Base-by-base conservation (phyloP, 2,329 filamentous ascomycete species). In the Calonectria leucothoes region DNA sequence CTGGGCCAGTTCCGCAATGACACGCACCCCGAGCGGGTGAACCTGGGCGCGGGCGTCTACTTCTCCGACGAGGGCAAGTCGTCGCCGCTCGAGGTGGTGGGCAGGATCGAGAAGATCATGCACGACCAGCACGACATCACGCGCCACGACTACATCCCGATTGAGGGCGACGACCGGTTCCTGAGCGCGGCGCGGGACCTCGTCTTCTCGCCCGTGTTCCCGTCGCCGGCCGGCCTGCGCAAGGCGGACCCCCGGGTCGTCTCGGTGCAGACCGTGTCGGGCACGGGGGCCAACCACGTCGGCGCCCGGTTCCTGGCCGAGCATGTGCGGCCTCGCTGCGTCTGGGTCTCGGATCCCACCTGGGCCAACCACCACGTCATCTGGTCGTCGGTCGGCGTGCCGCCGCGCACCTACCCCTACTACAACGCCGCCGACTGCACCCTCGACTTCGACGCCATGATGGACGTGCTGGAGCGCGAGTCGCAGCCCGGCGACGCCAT, bases 291-390 rank as follows among this genome's bases (percentile, higher is more conserved):
- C 75, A 93, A 98, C 76, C 97, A 98, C 84, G 89, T 98, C 35
- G 97, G 97, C 76, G 96, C 93, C 74, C 92, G 97, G 78, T 98
- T 99, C 91, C 93, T 98, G 72, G 89, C 94, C 83, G 95, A 93
- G 84, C 98, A 77, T 98, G 91, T 98, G 94, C 89, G 88, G 89
- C 83, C 91, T 89, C 86, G 93, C 90, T 80, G 91, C 92, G 91
- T 97, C 85, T 98, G 98, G 90, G 89, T 98, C 83, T 98, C 95
- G 79, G 94, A 94, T 84, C 97, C 97, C 51, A 98, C 97, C 74
- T 99, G 97, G 97, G 95, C 94, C 80, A 98, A 99, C 88, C 97
- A 99, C 91, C 93, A 97, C 87, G 96, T 98, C 86, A 98, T 99
- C 88, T 98, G 98, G 88, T 91, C 89, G 85, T 98, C 98, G 82